phyloP scores from a whole-genome alignment of 495 filamentous ascomycete genomes.

The Penicillium parvum region DNA sequence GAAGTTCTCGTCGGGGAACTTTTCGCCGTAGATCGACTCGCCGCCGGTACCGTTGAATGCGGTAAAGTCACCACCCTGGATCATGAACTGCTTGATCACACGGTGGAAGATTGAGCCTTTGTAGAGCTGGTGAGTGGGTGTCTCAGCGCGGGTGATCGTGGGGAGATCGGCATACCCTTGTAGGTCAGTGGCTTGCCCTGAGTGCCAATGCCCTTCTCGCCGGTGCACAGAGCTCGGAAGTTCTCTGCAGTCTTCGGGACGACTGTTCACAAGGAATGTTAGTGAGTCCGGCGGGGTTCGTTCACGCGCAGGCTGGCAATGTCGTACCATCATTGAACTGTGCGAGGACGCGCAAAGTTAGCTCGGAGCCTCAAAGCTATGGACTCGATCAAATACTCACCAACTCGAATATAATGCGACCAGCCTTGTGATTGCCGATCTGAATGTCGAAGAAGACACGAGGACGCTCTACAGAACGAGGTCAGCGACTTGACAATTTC shows the following conservation, averaged over 20 bases:
- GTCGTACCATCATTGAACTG: conserved; percentile 70
- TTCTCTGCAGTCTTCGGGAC: conserved; percentile 92
- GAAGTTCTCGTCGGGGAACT: conserved; percentile 98
- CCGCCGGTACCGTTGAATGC: conserved; percentile 93
- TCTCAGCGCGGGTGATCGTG: not conserved
- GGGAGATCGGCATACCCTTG: conserved; percentile 39
- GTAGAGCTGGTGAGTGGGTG: conserved; percentile 4
- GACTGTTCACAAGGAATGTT: conserved; percentile 39
- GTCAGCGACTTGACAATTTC: conserved; percentile 17
- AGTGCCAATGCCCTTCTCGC: conserved; percentile 84
- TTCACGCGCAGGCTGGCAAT: not conserved
- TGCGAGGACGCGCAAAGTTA: conserved; percentile 9
- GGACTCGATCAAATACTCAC: conserved; percentile 41
- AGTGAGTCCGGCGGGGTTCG: conserved; percentile 14
- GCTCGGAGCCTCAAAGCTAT: conserved; percentile 2
- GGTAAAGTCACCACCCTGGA: conserved; percentile 98
- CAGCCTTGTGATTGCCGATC: conserved; percentile 64
- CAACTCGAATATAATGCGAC: conserved; percentile 78
- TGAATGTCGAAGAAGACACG: conserved; percentile 88
- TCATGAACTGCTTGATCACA: conserved; percentile 99
- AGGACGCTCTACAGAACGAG: conserved; percentile 45
- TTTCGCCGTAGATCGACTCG: conserved; percentile 96
- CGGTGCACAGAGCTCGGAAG: conserved; percentile 91
- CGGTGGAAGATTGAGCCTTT: conserved; percentile 85
- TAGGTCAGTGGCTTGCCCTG: conserved; percentile 77